Evolutionary conservation across 208 protist genomes (phyloP).

Genomic region (Crithidia sp.): DNA sequence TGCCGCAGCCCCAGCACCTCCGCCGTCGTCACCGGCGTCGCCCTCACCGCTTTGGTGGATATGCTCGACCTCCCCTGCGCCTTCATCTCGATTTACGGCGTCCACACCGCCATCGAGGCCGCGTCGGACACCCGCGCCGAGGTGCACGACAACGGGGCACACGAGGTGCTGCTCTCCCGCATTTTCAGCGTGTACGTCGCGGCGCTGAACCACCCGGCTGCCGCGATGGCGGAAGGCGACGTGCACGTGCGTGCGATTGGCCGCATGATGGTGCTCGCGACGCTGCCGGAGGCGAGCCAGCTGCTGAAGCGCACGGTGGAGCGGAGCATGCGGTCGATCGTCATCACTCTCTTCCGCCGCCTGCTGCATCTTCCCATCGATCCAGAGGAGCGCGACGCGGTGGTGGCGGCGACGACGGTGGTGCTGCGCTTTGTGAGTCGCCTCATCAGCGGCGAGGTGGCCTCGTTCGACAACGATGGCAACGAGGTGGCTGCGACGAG

Average conservation of each 20-base stretch:
- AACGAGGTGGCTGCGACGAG: conserved; percentile 20
- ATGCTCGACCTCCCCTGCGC: conserved; percentile 67
- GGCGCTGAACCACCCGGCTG: conserved; percentile 47
- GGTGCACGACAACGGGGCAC: conserved; percentile 46
- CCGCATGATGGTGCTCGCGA: conserved; percentile 37
- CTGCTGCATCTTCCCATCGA: conserved; percentile 8
- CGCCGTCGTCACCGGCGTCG: conserved; percentile 69
- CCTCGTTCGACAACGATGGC: conserved; percentile 38
- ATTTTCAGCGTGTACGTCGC: conserved; percentile 58
- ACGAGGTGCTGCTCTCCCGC: conserved; percentile 75
- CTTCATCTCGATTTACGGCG: conserved; percentile 61
- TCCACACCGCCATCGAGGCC: conserved; percentile 57
- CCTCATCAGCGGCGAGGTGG: conserved; percentile 54
- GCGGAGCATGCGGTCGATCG: conserved; percentile 31
- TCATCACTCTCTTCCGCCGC: conserved; percentile 31
- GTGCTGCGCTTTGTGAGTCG: conserved; percentile 55
- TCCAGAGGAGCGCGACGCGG: conserved; percentile 7
- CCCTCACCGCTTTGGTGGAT: conserved; percentile 67
- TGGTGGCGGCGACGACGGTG: conserved; percentile 21
- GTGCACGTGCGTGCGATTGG: conserved; percentile 33
- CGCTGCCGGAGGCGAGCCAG: conserved; percentile 22
- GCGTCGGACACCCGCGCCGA: conserved; percentile 46
- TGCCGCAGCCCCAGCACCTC: conserved; percentile 59
- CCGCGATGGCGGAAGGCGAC: conserved; percentile 18
- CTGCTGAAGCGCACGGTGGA: conserved; percentile 37